Evolutionary conservation across 129 eudicot genomes (phyloP).

Genomic region (Arctium minus): DNA sequence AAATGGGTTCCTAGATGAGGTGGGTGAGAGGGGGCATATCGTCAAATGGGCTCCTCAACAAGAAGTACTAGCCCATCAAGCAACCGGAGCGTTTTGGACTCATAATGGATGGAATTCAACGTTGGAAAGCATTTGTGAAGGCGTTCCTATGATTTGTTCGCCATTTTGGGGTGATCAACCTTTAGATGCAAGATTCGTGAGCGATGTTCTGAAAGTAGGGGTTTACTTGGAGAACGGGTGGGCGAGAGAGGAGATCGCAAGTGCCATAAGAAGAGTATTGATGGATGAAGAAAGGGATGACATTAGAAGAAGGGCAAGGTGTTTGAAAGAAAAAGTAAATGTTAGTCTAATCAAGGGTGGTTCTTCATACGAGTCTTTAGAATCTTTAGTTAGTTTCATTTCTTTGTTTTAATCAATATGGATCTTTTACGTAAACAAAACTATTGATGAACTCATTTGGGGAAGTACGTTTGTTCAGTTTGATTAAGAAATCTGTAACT

Average conservation of each 20-base stretch:
- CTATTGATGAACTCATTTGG: background rate
- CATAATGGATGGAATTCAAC: conserved; percentile 60
- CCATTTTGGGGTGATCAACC: conserved; percentile 39
- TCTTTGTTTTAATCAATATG: conserved; percentile 7
- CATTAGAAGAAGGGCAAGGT: conserved; percentile 19
- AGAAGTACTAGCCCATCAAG: conserved; percentile 40
- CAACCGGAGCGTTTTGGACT: conserved; percentile 45
- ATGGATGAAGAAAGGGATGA: conserved; percentile 34
- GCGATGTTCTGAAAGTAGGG: conserved; percentile 36
- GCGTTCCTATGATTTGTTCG: conserved; percentile 54
- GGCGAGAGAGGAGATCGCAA: conserved; percentile 25
- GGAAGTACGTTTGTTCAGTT: background rate
- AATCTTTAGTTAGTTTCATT: conserved; percentile 17
- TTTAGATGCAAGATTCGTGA: conserved; percentile 35
- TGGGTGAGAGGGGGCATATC: conserved; percentile 38
- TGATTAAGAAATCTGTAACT: background rate
- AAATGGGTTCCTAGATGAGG: conserved; percentile 11
- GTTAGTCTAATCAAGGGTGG: conserved; percentile 30
- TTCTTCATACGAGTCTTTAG: conserved; percentile 27
- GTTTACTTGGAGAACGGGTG: conserved; percentile 29
- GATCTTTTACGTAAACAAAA: background rate
- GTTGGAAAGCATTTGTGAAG: conserved; percentile 45
- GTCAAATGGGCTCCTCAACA: conserved; percentile 53
- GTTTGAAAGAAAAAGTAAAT: conserved; percentile 31
- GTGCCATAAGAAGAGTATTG: conserved; percentile 25